Evolutionary conservation across 2,329 filamentous ascomycete species (phyloP).

Genomic region (Aspergillus pseudoterreus): DNA sequence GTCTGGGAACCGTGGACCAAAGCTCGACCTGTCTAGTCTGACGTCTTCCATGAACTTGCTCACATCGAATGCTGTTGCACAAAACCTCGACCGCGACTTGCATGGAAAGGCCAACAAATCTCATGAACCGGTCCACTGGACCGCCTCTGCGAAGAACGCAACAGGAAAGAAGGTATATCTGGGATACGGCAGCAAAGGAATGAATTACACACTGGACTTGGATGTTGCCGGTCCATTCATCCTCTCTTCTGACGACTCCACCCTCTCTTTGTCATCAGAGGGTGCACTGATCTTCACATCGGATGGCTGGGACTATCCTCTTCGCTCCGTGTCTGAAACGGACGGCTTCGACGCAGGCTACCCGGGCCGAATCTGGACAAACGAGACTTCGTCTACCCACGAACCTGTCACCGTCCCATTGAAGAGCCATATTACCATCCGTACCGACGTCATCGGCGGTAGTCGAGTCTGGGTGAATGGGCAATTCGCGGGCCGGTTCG

Average conservation of each 20-base stretch:
- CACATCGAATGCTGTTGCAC: conserved; percentile 41
- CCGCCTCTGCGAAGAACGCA: conserved; percentile 29
- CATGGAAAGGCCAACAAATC: not conserved
- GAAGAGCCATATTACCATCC: conserved; percentile 38
- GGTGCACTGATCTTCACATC: conserved; percentile 42
- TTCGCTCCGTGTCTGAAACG: conserved; percentile 42
- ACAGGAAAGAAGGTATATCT: conserved; percentile 30
- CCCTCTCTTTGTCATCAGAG: conserved; percentile 33
- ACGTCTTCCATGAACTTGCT: conserved; percentile 39
- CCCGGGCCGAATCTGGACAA: conserved; percentile 53
- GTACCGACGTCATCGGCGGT: conserved; percentile 45
- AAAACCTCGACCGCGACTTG: conserved; percentile 45
- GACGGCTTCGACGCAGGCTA: conserved; percentile 47
- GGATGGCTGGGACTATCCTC: conserved; percentile 47
- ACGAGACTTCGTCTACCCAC: conserved; percentile 46
- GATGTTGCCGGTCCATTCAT: conserved; percentile 44
- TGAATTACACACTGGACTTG: conserved; percentile 54
- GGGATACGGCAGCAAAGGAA: conserved; percentile 51
- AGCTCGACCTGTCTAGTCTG: conserved; percentile 40
- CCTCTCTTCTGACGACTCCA: conserved; percentile 43
- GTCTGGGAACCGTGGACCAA: conserved; percentile 45
- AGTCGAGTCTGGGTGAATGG: conserved; percentile 49
- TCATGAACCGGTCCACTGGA: conserved; percentile 31
- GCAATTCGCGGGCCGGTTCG: conserved; percentile 48
- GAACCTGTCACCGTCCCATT: conserved; percentile 33